Evolutionary conservation across 768 basidiomycete species (phyloP).

Genomic region (Boletus edulis): DNA sequence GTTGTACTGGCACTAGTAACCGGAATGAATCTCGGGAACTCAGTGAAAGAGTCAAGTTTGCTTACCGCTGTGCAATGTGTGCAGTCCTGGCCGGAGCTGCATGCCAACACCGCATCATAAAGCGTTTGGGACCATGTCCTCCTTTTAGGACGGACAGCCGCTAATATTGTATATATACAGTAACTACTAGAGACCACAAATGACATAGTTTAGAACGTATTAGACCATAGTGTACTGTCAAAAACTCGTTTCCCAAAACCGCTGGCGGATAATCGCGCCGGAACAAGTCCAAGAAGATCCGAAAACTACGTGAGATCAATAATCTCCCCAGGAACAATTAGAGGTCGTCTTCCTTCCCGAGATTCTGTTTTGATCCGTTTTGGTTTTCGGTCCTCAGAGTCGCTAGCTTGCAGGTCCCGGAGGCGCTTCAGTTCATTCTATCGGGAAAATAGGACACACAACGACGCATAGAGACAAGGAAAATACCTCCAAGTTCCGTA

Average conservation of each 20-base stretch:
- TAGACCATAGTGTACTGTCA: too few relatives aligned
- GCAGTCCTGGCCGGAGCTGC: too few relatives aligned
- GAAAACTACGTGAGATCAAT: conserved; percentile 18
- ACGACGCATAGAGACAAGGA: not conserved
- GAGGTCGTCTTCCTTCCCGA: not conserved
- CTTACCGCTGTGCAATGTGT: not conserved
- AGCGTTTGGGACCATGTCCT: too few relatives aligned
- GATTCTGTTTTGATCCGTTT: conserved; percentile 15
- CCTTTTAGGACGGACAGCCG: too few relatives aligned
- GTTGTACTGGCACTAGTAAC: not conserved
- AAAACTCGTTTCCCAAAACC: too few relatives aligned
- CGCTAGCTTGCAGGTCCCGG: not conserved
- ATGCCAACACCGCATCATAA: too few relatives aligned
- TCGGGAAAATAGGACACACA: not conserved
- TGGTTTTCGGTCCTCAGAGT: conserved; percentile 6
- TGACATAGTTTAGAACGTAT: too few relatives aligned
- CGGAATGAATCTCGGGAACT: not conserved
- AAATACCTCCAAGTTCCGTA: conserved; percentile 9
- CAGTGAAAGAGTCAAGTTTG: not conserved
- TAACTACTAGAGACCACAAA: too few relatives aligned
- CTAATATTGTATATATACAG: too few relatives aligned
- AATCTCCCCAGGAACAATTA: conserved; percentile 5
- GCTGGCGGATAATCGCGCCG: too few relatives aligned
- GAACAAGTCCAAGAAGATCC: not conserved
- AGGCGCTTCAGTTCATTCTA: conserved; percentile 17